phyloP scores from a whole-genome alignment of 177 flowering plant genomes.

The Vitis hybrid region DNA sequence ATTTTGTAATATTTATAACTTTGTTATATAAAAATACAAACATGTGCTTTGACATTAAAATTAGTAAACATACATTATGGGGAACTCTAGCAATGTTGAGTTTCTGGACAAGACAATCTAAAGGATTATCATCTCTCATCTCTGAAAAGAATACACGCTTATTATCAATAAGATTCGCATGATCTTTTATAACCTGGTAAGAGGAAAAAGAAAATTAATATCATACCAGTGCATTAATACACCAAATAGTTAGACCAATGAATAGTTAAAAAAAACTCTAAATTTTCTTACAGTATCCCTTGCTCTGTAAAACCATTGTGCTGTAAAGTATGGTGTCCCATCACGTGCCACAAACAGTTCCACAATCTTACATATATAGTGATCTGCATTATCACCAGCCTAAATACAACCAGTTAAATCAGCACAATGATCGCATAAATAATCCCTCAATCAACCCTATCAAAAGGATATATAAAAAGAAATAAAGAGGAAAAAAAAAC shows the following conservation, averaged over 20 bases:
- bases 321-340: conserved; percentile 35
- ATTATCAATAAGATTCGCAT: conserved; percentile 13
- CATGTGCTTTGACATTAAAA: neutral
- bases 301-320: conserved; percentile 62
- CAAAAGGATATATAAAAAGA: neutral
- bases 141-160: conserved; percentile 44
- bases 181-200: conserved; percentile 29
- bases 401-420: conserved; percentile 8
- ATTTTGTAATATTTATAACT: neutral
- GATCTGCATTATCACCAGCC: conserved; percentile 35
- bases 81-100: conserved; percentile 24
- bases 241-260: neutral
- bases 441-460: neutral
- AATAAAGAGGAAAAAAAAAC: neutral
- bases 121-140: conserved; percentile 37
- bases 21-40: neutral
- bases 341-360: conserved; percentile 54
- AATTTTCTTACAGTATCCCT: conserved; percentile 50
- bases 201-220: neutral
- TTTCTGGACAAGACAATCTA: conserved; percentile 41
- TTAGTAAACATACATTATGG: conserved; percentile 15
- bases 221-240: neutral
- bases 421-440: neutral
- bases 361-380: conserved; percentile 43
- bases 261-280: neutral